Conservation (phyloP, 306 rosid genomes). For the Fagus sylvatica region DNA sequence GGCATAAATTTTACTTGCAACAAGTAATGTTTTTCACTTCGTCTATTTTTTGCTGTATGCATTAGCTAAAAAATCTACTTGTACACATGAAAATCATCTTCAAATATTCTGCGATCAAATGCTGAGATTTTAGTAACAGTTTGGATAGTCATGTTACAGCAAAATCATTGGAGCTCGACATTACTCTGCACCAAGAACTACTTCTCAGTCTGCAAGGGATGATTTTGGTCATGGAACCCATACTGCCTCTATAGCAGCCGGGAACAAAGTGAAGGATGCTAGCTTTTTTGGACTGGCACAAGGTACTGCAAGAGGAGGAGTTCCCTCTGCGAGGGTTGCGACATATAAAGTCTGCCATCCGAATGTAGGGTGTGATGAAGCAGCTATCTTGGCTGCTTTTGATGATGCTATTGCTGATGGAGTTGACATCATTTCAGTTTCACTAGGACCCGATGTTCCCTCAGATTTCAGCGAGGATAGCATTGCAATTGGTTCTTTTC, state of each 20-base stretch:
- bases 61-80: no score
- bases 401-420: conserved; percentile 57
- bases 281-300: conserved; percentile 20
- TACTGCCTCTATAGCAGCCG: conserved; percentile 23
- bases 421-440: conserved; percentile 31
- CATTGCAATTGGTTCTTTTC: conserved; percentile 42
- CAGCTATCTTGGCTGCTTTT: conserved; percentile 23
- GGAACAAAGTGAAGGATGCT: conserved; percentile 2
- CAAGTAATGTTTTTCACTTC: neutral
- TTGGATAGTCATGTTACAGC: neutral
- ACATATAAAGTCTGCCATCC: neutral
- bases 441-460: neutral
- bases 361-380: neutral
- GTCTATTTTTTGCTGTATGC: no score
- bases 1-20: conserved; percentile 31
- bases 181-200: neutral
- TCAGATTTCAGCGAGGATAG: neutral
- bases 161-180: conserved; percentile 31
- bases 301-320: conserved; percentile 26
- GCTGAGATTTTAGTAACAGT: no score
- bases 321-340: conserved; percentile 28
- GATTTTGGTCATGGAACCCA: conserved; percentile 23
- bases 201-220: conserved; percentile 10
- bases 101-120: no score
- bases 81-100: no score